Evolutionary conservation across 2,329 filamentous ascomycete genomes (phyloP).

Genomic region (Alternaria consortialis): DNA sequence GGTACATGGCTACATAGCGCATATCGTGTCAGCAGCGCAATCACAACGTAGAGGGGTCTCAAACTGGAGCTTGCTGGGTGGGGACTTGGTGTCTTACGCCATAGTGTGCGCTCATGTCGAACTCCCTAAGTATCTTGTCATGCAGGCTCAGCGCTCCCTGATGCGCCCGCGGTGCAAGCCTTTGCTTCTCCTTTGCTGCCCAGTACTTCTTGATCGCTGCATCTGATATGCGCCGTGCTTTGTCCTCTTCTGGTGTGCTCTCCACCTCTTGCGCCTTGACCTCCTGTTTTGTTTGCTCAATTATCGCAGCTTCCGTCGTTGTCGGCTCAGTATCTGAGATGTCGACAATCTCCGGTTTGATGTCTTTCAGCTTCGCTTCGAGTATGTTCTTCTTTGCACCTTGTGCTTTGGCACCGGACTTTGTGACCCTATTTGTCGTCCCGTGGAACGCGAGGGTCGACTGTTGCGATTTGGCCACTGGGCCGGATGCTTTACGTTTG

Average conservation of each 20-base stretch:
- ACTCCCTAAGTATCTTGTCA: constrained; percentile 90
- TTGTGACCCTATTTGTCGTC: constrained; percentile 66
- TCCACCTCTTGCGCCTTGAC: constrained; percentile 33
- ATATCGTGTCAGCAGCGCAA: constrained; percentile 23
- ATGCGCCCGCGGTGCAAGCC: constrained; percentile 77
- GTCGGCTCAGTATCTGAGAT: constrained; percentile 43
- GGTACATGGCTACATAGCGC: constrained; percentile 76
- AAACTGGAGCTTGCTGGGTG: not conserved
- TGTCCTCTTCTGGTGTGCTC: constrained; percentile 56
- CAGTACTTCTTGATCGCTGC: constrained; percentile 80
- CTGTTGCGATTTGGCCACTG: constrained; percentile 62
- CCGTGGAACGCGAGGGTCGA: constrained; percentile 70
- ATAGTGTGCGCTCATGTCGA: constrained; percentile 90
- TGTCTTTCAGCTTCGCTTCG: constrained; percentile 42
- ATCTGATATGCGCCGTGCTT: constrained; percentile 72
- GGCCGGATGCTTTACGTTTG: constrained; percentile 53
- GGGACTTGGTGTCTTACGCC: constrained; percentile 71
- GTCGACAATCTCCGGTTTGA: constrained; percentile 34
- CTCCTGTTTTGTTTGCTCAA: constrained; percentile 51
- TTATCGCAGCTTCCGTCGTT: constrained; percentile 52
- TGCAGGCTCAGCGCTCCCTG: constrained; percentile 74
- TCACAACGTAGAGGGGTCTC: constrained; percentile 33
- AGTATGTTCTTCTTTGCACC: constrained; percentile 53
- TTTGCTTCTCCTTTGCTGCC: constrained; percentile 73
- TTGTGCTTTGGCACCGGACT: constrained; percentile 55